phyloP scores from a whole-genome alignment of 768 basidiomycete genomes.

The Rhodotorula diobovata region DNA sequence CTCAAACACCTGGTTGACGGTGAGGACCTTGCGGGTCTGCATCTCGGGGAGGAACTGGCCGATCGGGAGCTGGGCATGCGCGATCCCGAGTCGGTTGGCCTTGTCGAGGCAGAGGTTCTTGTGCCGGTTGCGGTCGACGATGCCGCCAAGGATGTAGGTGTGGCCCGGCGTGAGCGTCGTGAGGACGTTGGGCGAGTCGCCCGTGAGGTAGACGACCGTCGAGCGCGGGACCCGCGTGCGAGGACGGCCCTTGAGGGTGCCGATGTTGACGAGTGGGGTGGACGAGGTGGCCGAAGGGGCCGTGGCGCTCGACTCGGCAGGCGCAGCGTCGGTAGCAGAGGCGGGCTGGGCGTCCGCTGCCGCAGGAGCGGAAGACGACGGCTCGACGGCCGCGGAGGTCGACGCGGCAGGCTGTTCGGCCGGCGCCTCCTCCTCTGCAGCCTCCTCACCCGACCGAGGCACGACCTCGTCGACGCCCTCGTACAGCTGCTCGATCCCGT shows the following conservation, averaged over 20 bases:
- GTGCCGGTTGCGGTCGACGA: constrained; percentile 75
- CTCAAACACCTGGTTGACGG: constrained; percentile 82
- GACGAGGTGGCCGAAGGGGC: neutral
- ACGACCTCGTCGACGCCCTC: neutral
- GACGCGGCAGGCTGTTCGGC: neutral
- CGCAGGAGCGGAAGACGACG: neutral
- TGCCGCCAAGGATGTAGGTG: constrained; percentile 90
- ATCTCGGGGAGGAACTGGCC: constrained; percentile 80
- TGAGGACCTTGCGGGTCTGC: constrained; percentile 87
- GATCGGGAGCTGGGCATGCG: constrained; percentile 87
- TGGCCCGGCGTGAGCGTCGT: constrained; percentile 74
- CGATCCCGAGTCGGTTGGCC: constrained; percentile 66
- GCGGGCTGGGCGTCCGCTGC: neutral
- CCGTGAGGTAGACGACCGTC: constrained; percentile 83
- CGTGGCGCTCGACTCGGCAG: neutral
- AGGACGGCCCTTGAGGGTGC: constrained; percentile 11
- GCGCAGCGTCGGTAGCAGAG: neutral
- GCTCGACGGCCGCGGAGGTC: neutral
- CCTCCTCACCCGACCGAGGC: constrained; percentile 53
- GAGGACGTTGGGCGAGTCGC: constrained; percentile 83
- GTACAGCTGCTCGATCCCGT: constrained; percentile 50
- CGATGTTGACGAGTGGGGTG: neutral
- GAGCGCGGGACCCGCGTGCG: constrained; percentile 46
- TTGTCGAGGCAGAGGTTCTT: constrained; percentile 87
- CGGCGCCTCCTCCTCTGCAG: constrained; percentile 53